phyloP scores from a whole-genome alignment of 176 grass and related monocot genomes.

The Coix lacrymajobi region DNA sequence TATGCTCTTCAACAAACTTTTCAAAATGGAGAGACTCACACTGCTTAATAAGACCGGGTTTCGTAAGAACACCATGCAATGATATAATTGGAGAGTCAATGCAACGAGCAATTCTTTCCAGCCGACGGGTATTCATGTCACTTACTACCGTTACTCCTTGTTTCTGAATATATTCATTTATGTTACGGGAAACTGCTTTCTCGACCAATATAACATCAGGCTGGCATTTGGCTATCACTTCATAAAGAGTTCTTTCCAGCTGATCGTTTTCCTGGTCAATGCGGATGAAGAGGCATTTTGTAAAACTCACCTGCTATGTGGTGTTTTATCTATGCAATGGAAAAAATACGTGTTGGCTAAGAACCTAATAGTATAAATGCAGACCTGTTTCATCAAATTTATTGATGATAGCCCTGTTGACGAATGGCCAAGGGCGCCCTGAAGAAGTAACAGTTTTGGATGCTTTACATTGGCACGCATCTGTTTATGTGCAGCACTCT shows the following conservation, averaged over 20 bases:
- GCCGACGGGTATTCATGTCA: conserved; percentile 77
- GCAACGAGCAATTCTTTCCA: conserved; percentile 84
- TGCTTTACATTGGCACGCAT: conserved; percentile 53
- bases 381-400: conserved; percentile 68
- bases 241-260: conserved; percentile 61
- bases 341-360: neutral
- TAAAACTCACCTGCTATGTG: conserved; percentile 12
- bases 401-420: conserved; percentile 56
- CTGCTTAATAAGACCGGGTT: conserved; percentile 55
- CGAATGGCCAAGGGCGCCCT: conserved; percentile 44
- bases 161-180: conserved; percentile 72
- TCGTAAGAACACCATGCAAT: conserved; percentile 53
- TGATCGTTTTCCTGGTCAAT: conserved; percentile 73
- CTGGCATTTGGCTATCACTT: conserved; percentile 45
- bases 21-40: conserved; percentile 82
- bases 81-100: conserved; percentile 73
- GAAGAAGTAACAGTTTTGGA: conserved; percentile 60
- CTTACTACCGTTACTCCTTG: conserved; percentile 69
- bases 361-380: conserved; percentile 2
- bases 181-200: conserved; percentile 75
- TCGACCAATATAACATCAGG: conserved; percentile 88
- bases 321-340: neutral
- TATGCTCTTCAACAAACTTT: conserved; percentile 76
- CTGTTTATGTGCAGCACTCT: conserved; percentile 69
- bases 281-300: conserved; percentile 3